Conservation (phyloP, 2,329 filamentous ascomycete species). For the Ophiostoma populinum region DNA sequence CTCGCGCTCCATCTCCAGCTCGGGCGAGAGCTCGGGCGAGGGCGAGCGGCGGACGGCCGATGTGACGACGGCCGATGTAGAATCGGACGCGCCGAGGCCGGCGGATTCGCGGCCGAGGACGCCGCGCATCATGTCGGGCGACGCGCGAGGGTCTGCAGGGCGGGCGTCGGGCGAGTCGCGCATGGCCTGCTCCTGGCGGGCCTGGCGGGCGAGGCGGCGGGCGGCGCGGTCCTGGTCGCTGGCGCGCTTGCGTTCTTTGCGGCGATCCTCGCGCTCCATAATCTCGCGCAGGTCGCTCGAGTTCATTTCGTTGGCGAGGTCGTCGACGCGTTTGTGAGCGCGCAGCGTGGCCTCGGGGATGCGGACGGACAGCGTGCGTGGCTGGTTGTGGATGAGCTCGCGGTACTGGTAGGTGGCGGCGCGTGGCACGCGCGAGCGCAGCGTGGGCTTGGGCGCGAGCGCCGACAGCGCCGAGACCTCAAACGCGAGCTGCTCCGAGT, state of each 20-base stretch:
- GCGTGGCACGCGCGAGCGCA: slow-evolving; percentile 52
- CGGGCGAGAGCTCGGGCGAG: not conserved
- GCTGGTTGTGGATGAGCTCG: slow-evolving; percentile 26
- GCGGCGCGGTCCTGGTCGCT: slow-evolving; percentile 51
- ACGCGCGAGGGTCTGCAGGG: not conserved
- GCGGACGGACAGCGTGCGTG: slow-evolving; percentile 29
- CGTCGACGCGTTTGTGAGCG: slow-evolving; percentile 44
- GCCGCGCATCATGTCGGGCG: slow-evolving; percentile 37
- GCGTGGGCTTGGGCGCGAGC: slow-evolving; percentile 70
- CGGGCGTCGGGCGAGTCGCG: not conserved
- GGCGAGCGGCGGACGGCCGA: slow-evolving; percentile 32
- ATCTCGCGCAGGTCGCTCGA: slow-evolving; percentile 71
- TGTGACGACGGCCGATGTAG: slow-evolving; percentile 35
- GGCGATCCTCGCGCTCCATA: slow-evolving; percentile 73
- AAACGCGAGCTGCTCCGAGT: slow-evolving; percentile 60
- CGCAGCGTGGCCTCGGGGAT: slow-evolving; percentile 44
- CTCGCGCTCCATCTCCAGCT: no score
- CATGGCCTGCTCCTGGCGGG: slow-evolving; percentile 35
- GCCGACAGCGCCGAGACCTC: slow-evolving; percentile 64
- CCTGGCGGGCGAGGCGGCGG: slow-evolving; percentile 44
- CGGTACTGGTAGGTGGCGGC: slow-evolving; percentile 20
- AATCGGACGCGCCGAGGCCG: slow-evolving; percentile 29
- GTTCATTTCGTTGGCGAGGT: slow-evolving; percentile 72
- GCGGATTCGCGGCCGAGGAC: slow-evolving; percentile 40
- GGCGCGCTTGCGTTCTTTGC: slow-evolving; percentile 56